Evolutionary conservation across 2,329 filamentous ascomycete species (phyloP), one percentile per base, ranked within the genome.

Genomic region (Fulvia fulva): DNA sequence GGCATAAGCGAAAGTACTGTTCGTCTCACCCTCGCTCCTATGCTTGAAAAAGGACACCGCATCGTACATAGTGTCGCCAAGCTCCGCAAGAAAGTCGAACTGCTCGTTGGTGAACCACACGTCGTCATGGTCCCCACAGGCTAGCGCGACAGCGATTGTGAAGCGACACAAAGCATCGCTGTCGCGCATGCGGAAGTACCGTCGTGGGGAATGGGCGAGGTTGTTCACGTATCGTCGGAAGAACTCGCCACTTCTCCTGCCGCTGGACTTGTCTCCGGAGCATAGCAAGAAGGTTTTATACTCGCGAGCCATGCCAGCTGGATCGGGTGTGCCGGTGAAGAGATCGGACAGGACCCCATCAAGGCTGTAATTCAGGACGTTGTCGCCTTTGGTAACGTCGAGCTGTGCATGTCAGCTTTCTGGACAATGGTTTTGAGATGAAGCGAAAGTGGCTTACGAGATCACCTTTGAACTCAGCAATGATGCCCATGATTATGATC

Each of bases 21-120:
- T 71, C 4, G 70, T 73, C 59, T 73, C 71, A 14, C 70, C 70
- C 59, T 73, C 71, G 34, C 62, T 53, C 2, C 68, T 66, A 55
- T 74, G 71, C 65, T 73, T 73, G 64, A 62, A 73, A 61, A 71
- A 73, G 22, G 70, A 65, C 14, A 71, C 64, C 19, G 70, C 65
- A 46, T 74, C 71, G 59, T 73, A 73, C 26, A 73, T 60, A 5
- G 63, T 67, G 49, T 63, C 65, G 2, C 65, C 65, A 7, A 74
- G 34, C 49, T 62, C 60, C 8, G 54, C 53, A n/a, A 62, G 32
- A 16, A 59, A 59, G 58, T 73, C 68, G 34, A 66, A 69, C 57
- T 65, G 68, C 9, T 67, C 52, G 46, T 67, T 55, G 46, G 66
- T 64, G 32, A 70, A 58, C 56, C 59, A 61, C 6, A 59, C 53